Base-by-base conservation (phyloP, 2,329 filamentous ascomycete species). In the Didymella glomerata region DNA sequence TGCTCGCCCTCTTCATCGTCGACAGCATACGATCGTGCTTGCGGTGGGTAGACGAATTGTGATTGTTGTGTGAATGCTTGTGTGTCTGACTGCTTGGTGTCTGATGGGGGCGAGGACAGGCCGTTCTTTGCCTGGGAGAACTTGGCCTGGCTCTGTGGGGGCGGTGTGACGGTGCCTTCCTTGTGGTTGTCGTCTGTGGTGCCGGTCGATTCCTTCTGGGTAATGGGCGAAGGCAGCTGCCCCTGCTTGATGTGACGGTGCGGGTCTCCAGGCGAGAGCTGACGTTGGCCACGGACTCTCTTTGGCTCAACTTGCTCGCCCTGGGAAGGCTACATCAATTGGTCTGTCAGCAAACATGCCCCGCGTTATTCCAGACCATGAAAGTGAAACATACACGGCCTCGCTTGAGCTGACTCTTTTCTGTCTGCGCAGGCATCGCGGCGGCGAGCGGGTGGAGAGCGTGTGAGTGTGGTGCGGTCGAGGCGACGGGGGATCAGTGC, bases 401-500 rank as follows among this genome's bases (percentile, higher is more conserved):
- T 75, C 92, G 88, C 83, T 96, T 96, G 81, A 95, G 87, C 80
- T 91, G 90, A 82, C 89, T 93, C 82, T 91, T 91, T 79, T 95
- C 90, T 66, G 67, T 65, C 46, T 79, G 77, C 78, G 87, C 83
- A 78, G 86, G 80, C 86, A 88, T 88, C 56, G 41, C 62, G 61
- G 54, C 57, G 25, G 47, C 36, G 53, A 54, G 27, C 25, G 60
- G 20, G 32, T 57, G 54, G 47, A 41, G 54, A 32, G 30, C 10
- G 10, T 50, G n/a, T 27, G 45, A 22, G 42, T 42, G 58, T 42
- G 13, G 36, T 56, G 61, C 47, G 64, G 64, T 63, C 60, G 59
- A 61, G 61, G 53, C 63, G 52, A 62, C 61, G 62, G 46, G 44
- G 45, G 57, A 63, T 67, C 63, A 65, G 57, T 69, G 67, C 64